Evolutionary conservation across 352 stramenopile species (phyloP).

Genomic region (Phytopythium sindhum): DNA sequence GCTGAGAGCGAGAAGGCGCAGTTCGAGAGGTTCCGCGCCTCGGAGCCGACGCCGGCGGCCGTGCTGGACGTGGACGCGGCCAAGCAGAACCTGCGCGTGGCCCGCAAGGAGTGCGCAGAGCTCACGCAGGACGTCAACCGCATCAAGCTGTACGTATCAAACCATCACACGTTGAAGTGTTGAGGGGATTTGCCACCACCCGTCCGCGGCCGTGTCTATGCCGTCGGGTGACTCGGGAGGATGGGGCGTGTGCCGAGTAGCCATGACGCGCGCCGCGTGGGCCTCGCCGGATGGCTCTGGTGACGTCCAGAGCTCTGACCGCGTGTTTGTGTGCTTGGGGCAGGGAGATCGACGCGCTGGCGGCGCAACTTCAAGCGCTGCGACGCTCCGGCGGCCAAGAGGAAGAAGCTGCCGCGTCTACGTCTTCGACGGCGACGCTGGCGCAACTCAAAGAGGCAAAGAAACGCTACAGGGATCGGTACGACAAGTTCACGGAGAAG

Average conservation of each 20-base stretch:
- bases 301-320: too few relatives aligned
- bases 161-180: neutral
- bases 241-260: neutral
- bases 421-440: conserved; percentile 16
- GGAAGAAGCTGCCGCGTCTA: conserved; percentile 6
- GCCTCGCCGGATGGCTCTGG: neutral
- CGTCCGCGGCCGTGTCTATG: neutral
- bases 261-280: neutral
- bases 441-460: conserved; percentile 60
- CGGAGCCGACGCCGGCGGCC: conserved; percentile 33
- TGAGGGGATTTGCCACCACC: neutral
- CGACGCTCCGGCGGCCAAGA: conserved; percentile 9
- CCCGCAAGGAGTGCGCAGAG: conserved; percentile 27
- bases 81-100: conserved; percentile 53
- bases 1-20: conserved; percentile 47
- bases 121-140: conserved; percentile 51
- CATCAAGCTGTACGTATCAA: conserved; percentile 48
- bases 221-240: neutral
- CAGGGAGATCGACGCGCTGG: conserved; percentile 49
- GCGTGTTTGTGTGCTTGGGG: neutral
- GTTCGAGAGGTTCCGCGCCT: conserved; percentile 45
- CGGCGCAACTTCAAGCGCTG: conserved; percentile 34
- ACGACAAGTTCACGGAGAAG: conserved; percentile 49
- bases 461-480: conserved; percentile 44
- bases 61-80: conserved; percentile 53